Evolutionary conservation across 108 stramenopile species (phyloP), one percentile per base, ranked within the genome.

Genomic region (Aurantiochytrium sp.): DNA sequence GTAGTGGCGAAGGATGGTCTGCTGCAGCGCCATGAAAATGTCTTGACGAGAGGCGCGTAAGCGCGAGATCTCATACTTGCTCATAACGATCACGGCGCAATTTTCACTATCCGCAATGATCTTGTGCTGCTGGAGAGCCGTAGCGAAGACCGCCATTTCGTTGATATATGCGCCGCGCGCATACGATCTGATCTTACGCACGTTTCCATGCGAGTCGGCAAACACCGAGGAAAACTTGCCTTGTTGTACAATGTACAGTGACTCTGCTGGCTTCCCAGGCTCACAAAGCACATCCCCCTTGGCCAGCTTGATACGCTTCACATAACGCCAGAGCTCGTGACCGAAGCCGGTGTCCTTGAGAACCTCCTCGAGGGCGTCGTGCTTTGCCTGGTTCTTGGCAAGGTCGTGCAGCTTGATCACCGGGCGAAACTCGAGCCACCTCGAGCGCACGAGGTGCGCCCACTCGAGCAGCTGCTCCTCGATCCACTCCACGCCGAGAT

Each of bases 391-490:
- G 24, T 81, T 81, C 45, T 42, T 81, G 6, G 73, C 73, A 27
- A 81, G 42, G 27, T 81, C 73, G 24, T 81, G 73, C 10, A 48
- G 30, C 30, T 81, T 81, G 42, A 48, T 81, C 24, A 81, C 69
- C 4, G 69, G 41, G 10, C 41, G 69, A 45, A 81, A 81, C 69
- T 81, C 69, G 42, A 81, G 42, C 69, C 69, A 81, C 22, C 69
- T 4, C n/a, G 41, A 45, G 37, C 69, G 69, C 4, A 81, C 69
- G 5, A 81, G 42, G 36, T 45, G 42, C 8, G 41, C 42, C 69
- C 69, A 81, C 69, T 81, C 69, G 8, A 81, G 69, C 22, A 81
- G 69, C 42, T 81, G 69, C 69, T 81, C 69, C 22, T 81, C 69
- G 24, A 81, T 45, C 69, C 69, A 81, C 69, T 81, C 69, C 10